Evolutionary conservation across 139 green algal genomes (phyloP), one percentile per base, ranked within the genome.

Genomic region (Pleodorina starrii): DNA sequence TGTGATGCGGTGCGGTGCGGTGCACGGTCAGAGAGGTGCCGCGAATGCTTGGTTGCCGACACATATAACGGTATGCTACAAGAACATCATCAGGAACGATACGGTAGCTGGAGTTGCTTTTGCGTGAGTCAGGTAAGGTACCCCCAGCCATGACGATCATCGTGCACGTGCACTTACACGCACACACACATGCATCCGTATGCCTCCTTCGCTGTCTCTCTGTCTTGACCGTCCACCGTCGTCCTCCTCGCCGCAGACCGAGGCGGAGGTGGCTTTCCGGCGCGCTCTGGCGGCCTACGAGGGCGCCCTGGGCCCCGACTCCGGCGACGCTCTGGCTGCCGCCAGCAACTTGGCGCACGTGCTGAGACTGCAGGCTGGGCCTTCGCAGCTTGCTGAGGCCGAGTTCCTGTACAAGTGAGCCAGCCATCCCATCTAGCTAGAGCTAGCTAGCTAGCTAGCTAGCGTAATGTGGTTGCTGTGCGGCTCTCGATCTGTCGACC

Each of bases 261-360:
- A 79, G 32, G 44, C 82, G 2, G 82, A 88, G 82, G 63, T 1
- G 17, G 44, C 54, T 1, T 79, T 88, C 66, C 82, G 82, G 5
- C 14, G 32, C 9, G 82, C 82, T 2, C 82, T 88, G 82, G n/a
- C 35, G 3, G 82, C 66, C 46, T 79, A 80, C 66, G 82, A 88
- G 82, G 82, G 59, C 40, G n/a, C 44, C 66, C 25, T 42, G 29
- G 82, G 82, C 0, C 6, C 44, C 44, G 29, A 44, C 43, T 29
- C 6, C 66, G 17, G 21, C 3, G 82, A 80, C 57, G 59, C 66
- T 29, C 44, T 88, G 23, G n/a, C 44, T 5, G 82, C 82, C n/a
- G 66, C 5, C 32, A 80, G 50, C 66, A 66, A 88, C 60, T 32
- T 88, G n/a, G 82, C 63, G 43, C 66, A 48, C 27, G 66, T 59